Evolutionary conservation across 192 early-diverging fungal genomes (phyloP).

Genomic region (Rhizophagus sp.): DNA sequence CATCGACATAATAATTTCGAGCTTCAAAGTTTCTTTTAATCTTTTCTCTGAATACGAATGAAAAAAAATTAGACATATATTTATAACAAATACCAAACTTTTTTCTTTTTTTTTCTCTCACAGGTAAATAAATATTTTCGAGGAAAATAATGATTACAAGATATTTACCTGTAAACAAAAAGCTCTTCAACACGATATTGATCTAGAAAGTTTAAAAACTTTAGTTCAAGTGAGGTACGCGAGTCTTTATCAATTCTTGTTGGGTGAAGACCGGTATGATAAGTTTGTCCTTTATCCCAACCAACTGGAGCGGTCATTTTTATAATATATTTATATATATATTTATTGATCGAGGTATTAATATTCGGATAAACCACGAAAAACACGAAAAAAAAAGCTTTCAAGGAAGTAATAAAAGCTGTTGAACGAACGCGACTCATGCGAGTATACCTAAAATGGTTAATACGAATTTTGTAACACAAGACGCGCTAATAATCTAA

Average conservation of each 20-base stretch:
- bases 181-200: constrained; percentile 83
- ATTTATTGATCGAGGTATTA: no score
- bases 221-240: constrained; percentile 61
- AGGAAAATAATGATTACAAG: no score
- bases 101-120: no score
- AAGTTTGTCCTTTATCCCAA: constrained; percentile 83
- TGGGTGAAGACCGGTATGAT: constrained; percentile 69
- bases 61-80: no score
- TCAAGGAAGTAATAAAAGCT: not conserved
- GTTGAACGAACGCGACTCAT: not conserved
- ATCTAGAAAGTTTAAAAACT: constrained; percentile 81
- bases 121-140: no score
- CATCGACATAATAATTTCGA: constrained; percentile 3
- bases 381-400: not conserved
- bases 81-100: no score
- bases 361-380: no score
- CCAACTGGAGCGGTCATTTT: constrained; percentile 55
- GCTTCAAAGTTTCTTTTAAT: constrained; percentile 21
- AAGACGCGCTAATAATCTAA: no score
- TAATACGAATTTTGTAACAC: not conserved
- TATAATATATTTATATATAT: no score
- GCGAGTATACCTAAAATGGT: not conserved
- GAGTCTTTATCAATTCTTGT: constrained; percentile 55
- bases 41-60: constrained; percentile 22
- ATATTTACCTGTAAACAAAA: constrained; percentile 75